Evolutionary conservation across 257 asterid genomes (phyloP), one percentile per base, ranked within the genome.

Genomic region (Ehretia macrophylla): DNA sequence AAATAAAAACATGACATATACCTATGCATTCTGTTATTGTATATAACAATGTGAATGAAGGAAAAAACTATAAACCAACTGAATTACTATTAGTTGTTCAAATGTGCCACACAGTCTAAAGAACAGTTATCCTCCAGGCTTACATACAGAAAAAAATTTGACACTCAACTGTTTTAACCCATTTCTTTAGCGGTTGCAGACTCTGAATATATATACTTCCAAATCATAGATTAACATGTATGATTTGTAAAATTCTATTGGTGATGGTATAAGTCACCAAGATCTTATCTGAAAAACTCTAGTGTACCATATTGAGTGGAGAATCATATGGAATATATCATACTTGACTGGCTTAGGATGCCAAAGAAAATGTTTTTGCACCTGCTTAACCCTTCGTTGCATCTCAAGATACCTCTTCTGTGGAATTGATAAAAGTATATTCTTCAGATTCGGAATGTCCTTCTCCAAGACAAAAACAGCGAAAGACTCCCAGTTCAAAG

Each of bases 351-450:
- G 94, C 72, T 56, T 80, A 46, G 76, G 52, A 75, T 92, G 93
- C 99, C 97, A 92, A n/a, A 92, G 85, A 49, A 92, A 92, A 72
- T 92, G 99, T 71, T 69, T 82, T 62, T 84, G 95, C 14, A 86
- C 96, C 85, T 68, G 73, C 74, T 78, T 84, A 38, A 92, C 96
- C 70, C 85, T 84, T 63, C 37, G 50, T 70, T 92, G 95, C 97
- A 92, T 79, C 75, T 69, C 50, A 0, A 75, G 55, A 39, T 86
- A 92, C 59, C 76, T 80, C 47, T 62, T 69, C 77, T 60, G 59
- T n/a, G 99, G 62, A 20, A 92, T 84, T 0, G 95, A 77, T 38
- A 62, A 6, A 11, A 92, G 91, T 62, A 92, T 83, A 12, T 55
- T 74, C 81, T 88, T 88, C 82, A 92, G 22, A 54, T 86, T 66